These are phyloP conservation scores for Zoysia japonica DNA, from an alignment of 176 grass and related monocot species.

Conservation along the genomic window DNA sequence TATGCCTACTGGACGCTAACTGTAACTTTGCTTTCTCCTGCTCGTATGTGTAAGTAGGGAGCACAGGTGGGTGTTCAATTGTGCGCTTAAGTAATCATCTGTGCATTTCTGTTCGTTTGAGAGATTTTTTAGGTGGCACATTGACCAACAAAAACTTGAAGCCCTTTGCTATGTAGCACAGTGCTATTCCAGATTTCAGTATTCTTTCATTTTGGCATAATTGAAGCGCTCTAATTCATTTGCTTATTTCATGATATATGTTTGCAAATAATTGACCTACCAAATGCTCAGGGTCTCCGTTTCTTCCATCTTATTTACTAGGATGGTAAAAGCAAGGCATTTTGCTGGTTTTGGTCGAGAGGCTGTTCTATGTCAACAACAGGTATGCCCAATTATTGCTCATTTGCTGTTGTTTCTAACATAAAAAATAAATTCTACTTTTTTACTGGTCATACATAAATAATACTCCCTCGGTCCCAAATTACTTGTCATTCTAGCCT, in stretches of 20 bases:
- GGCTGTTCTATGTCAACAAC: constrained; percentile 43
- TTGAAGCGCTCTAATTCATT: neutral
- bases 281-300: neutral
- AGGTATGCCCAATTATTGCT: constrained; percentile 40
- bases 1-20: no score
- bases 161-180: neutral
- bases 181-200: neutral
- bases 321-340: constrained; percentile 30
- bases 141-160: neutral
- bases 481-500: no score
- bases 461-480: neutral
- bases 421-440: neutral
- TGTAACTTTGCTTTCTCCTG: neutral
- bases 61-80: neutral
- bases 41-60: neutral
- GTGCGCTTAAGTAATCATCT: neutral
- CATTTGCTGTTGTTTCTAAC: neutral
- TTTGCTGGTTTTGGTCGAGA: constrained; percentile 22
- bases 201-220: neutral
- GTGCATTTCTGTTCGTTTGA: neutral
- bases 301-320: constrained; percentile 38
- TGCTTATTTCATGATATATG: constrained; percentile 2
- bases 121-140: no score
- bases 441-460: constrained; percentile 14
- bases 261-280: neutral